Percentiles rank a stretch among this genome's conserved stretches.
Evolutionary conservation across 176 grass and related monocot genomes (phyloP).

Genomic region (Carex littledalei): DNA sequence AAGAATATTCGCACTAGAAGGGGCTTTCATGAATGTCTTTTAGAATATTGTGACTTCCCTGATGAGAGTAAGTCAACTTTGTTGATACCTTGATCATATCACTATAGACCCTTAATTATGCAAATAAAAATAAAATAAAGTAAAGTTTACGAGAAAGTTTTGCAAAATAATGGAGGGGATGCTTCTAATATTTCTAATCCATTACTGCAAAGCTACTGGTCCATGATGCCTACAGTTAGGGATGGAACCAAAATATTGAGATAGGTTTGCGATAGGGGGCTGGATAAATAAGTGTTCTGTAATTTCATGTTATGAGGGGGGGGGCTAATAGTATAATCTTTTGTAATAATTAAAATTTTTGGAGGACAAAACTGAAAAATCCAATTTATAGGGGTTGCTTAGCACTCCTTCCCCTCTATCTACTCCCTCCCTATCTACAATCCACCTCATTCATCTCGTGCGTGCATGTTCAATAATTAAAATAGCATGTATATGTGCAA

Average conservation of each 20-base stretch:
- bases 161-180: too few relatives aligned
- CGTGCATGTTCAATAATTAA: neutral
- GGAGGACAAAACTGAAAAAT: too few relatives aligned
- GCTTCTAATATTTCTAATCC: neutral
- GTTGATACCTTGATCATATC: neutral
- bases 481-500: neutral
- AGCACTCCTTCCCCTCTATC: too few relatives aligned
- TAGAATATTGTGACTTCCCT: conserved; percentile 67
- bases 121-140: too few relatives aligned
- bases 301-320: too few relatives aligned
- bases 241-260: too few relatives aligned
- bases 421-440: neutral
- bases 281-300: too few relatives aligned
- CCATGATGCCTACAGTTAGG: neutral
- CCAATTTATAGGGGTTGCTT: too few relatives aligned
- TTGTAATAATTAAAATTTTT: too few relatives aligned
- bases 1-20: conserved; percentile 17
- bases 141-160: too few relatives aligned
- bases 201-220: neutral
- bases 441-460: neutral
- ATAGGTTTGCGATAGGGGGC: too few relatives aligned
- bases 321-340: too few relatives aligned
- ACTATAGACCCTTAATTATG: neutral
- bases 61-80: conserved; percentile 46
- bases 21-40: conserved; percentile 33